Evolutionary conservation across 805 yeast genomes (phyloP).

Genomic region (Saturnispora bothae): DNA sequence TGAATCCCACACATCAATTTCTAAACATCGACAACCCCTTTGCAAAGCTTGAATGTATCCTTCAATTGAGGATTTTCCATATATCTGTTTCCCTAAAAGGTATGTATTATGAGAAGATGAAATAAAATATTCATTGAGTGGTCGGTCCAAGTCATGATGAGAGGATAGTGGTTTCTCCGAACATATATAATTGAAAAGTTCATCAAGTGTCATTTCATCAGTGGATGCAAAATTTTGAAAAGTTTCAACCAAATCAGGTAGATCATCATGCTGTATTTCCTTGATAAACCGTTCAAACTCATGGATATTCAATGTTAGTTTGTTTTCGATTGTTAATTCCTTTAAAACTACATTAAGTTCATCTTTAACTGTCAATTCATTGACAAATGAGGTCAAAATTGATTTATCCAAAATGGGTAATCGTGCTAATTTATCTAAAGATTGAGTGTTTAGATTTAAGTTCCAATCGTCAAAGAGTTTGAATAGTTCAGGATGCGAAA

Average conservation of each 20-base stretch:
- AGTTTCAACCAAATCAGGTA: background rate
- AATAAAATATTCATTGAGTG: slow-evolving; percentile 77
- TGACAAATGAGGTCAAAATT: slow-evolving; percentile 42
- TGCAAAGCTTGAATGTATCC: slow-evolving; percentile 81
- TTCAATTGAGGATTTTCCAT: slow-evolving; percentile 79
- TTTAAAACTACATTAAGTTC: slow-evolving; percentile 42
- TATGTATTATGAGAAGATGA: slow-evolving; percentile 96
- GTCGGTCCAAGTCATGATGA: slow-evolving; percentile 37
- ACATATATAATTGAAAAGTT: slow-evolving; percentile 18
- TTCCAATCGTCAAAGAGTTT: slow-evolving; percentile 7
- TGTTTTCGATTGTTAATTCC: slow-evolving; percentile 28
- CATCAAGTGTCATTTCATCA: slow-evolving; percentile 2
- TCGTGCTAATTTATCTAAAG: background rate
- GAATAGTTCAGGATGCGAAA: slow-evolving; percentile 4
- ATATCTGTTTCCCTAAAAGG: slow-evolving; percentile 76
- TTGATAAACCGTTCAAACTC: background rate
- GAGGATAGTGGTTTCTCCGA: slow-evolving; percentile 18
- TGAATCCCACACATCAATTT: slow-evolving; percentile 90
- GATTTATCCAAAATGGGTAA: background rate
- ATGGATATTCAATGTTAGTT: background rate
- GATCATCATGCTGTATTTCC: slow-evolving; percentile 1
- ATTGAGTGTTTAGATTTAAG: background rate
- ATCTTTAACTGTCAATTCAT: slow-evolving; percentile 49
- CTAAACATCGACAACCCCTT: slow-evolving; percentile 91
- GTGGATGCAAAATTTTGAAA: background rate